phyloP scores from a whole-genome alignment of 805 yeast genomes.

The Tetrapisispora fleetii region DNA sequence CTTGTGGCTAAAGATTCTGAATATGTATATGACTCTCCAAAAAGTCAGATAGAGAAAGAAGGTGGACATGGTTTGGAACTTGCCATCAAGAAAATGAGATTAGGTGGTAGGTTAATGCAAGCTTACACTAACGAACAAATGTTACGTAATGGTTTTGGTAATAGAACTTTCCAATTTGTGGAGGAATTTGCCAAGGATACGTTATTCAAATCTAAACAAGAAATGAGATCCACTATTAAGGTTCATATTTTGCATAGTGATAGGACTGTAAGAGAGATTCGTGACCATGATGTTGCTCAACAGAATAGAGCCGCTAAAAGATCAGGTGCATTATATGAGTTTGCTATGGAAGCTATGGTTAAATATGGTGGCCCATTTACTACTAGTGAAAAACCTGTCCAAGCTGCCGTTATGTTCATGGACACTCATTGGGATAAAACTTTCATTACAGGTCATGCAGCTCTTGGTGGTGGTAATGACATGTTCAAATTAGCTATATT shows the following conservation, averaged over 20 bases:
- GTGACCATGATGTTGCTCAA: slow-evolving; percentile 77
- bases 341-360: slow-evolving; percentile 66
- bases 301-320: slow-evolving; percentile 67
- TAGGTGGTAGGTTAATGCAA: slow-evolving; percentile 82
- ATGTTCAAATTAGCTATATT: slow-evolving; percentile 73
- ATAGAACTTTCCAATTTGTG: slow-evolving; percentile 62
- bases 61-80: slow-evolving; percentile 59
- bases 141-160: slow-evolving; percentile 67
- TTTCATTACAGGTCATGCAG: slow-evolving; percentile 75
- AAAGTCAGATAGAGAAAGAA: slow-evolving; percentile 30
- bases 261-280: slow-evolving; percentile 56
- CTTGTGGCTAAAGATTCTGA: slow-evolving; percentile 70
- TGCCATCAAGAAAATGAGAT: slow-evolving; percentile 64
- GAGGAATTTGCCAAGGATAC: slow-evolving; percentile 55
- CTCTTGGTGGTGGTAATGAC: slow-evolving; percentile 80
- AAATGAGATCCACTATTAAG: slow-evolving; percentile 52
- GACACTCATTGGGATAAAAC: slow-evolving; percentile 77
- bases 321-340: slow-evolving; percentile 65
- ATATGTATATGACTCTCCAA: slow-evolving; percentile 59
- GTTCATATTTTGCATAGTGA: slow-evolving; percentile 68
- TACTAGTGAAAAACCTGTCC: slow-evolving; percentile 39
- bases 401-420: slow-evolving; percentile 76
- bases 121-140: slow-evolving; percentile 88
- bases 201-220: slow-evolving; percentile 31
- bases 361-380: slow-evolving; percentile 47